Conservation (phyloP, 116 monocot genomes). For the Dioscorea cayenensis region DNA sequence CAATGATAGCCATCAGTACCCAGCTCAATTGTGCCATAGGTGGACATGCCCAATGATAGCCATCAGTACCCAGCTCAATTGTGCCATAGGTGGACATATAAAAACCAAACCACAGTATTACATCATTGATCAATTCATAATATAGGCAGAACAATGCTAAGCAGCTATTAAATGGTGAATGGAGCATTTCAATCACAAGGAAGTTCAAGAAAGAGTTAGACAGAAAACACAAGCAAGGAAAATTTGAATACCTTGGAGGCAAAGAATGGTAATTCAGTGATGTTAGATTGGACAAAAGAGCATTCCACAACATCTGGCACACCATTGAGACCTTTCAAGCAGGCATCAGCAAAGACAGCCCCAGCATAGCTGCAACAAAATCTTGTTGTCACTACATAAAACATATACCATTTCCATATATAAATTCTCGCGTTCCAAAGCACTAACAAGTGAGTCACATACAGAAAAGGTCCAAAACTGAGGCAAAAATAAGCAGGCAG, state of each 20-base stretch:
- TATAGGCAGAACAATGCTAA: too few species aligned
- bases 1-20: too few species aligned
- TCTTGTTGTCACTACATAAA: neutral
- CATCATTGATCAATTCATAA: too few species aligned
- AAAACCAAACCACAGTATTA: too few species aligned
- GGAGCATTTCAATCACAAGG: neutral
- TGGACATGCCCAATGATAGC: too few species aligned
- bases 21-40: too few species aligned
- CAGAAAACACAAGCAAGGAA: neutral
- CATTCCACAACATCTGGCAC: constrained; percentile 87
- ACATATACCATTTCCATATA: neutral
- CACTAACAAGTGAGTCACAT: neutral
- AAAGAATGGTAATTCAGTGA: constrained; percentile 95
- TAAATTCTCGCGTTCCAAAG: neutral
- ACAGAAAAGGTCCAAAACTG: neutral
- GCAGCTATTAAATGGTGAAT: too few species aligned
- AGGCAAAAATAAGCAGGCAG: neutral
- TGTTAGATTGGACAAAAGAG: constrained; percentile 79
- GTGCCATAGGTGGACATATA: too few species aligned
- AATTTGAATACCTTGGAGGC: constrained; percentile 74
- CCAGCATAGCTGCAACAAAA: constrained; percentile 81
- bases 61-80: too few species aligned
- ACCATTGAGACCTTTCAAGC: constrained; percentile 95
- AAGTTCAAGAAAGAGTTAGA: neutral
- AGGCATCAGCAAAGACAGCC: constrained; percentile 94